These are phyloP conservation scores for Annulohypoxylon truncatum DNA, from an alignment of 2,329 filamentous ascomycete genomes.

Conservation along the genomic window DNA sequence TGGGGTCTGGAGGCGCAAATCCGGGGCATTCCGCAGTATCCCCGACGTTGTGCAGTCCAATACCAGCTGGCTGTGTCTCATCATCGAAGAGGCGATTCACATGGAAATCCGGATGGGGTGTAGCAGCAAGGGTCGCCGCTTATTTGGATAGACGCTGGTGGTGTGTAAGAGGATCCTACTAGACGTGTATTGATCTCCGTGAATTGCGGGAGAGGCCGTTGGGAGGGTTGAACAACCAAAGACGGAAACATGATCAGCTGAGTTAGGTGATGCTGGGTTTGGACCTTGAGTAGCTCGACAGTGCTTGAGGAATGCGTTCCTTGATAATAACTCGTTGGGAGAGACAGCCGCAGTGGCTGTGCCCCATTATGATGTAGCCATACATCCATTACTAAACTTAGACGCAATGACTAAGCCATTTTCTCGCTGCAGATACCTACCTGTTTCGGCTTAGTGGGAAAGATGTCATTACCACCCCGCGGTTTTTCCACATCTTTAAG, in stretches of 20 bases:
- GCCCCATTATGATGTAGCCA: neutral
- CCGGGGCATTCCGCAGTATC: slow-evolving; percentile 14
- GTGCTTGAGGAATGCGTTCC: slow-evolving; percentile 30
- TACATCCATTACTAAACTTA: slow-evolving; percentile 20
- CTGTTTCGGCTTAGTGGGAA: slow-evolving; percentile 2
- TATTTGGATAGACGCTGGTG: slow-evolving; percentile 19
- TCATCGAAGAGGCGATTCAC: slow-evolving; percentile 11
- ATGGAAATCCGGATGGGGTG: neutral
- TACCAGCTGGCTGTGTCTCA: slow-evolving; percentile 13
- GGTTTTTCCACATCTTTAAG: slow-evolving; percentile 36
- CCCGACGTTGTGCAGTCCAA: slow-evolving; percentile 16
- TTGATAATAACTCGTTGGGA: slow-evolving; percentile 22
- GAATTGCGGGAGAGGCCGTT: slow-evolving; percentile 20
- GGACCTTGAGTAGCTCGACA: neutral
- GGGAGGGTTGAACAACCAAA: neutral
- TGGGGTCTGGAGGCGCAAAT: neutral
- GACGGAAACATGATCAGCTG: slow-evolving; percentile 12
- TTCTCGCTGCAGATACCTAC: slow-evolving; percentile 3
- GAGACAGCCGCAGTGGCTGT: slow-evolving; percentile 36
- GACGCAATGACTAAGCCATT: slow-evolving; percentile 16
- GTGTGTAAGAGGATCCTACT: slow-evolving; percentile 27
- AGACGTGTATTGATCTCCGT: slow-evolving; percentile 14
- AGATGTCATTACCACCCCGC: slow-evolving; percentile 3
- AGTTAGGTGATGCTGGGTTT: slow-evolving; percentile 4
- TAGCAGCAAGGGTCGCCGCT: slow-evolving; percentile 20